Percentiles rank a stretch among this genome's conserved stretches.
phyloP scores from a whole-genome alignment of 805 yeast genomes.

The Isabelozyma pseudorhagii region DNA sequence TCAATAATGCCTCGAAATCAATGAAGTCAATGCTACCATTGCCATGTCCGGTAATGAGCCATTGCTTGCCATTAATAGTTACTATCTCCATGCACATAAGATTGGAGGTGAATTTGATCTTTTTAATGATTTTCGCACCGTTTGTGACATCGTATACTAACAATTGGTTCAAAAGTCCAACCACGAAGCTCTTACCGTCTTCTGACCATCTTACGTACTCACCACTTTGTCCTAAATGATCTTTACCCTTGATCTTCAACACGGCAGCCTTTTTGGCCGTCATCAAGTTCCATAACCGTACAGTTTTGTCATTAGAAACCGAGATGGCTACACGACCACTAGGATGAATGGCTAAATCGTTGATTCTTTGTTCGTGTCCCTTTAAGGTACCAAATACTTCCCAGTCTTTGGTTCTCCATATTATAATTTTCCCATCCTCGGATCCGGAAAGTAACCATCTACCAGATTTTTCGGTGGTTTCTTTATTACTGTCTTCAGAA shows the following conservation, averaged over 20 bases:
- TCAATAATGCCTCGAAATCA: conserved; percentile 31
- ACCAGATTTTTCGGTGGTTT: conserved; percentile 44
- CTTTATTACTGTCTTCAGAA: conserved; percentile 32
- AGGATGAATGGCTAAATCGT: conserved; percentile 87
- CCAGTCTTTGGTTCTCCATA: conserved; percentile 98
- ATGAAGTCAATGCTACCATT: conserved; percentile 69
- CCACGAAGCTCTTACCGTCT: conserved; percentile 68
- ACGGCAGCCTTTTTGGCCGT: conserved; percentile 91
- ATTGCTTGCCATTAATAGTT: conserved; percentile 46
- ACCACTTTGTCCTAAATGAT: conserved; percentile 62
- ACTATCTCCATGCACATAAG: conserved; percentile 67
- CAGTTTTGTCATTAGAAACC: conserved; percentile 79
- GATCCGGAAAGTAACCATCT: conserved; percentile 91
- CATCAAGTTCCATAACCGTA: conserved; percentile 94
- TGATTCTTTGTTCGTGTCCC: conserved; percentile 83
- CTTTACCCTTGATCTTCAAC: conserved; percentile 67
- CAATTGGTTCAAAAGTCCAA: conserved; percentile 67
- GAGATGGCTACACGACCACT: conserved; percentile 86
- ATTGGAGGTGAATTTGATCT: conserved; percentile 50
- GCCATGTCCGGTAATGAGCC: conserved; percentile 63
- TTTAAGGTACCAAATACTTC: conserved; percentile 83
- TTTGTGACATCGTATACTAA: conserved; percentile 58
- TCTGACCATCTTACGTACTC: conserved; percentile 66
- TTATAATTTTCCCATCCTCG: conserved; percentile 82
- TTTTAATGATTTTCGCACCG: conserved; percentile 55